Percentiles rank a stretch among this genome's conserved stretches.
phyloP scores from a whole-genome alignment of 352 stramenopile genomes.

The Lagenidium giganteum region DNA sequence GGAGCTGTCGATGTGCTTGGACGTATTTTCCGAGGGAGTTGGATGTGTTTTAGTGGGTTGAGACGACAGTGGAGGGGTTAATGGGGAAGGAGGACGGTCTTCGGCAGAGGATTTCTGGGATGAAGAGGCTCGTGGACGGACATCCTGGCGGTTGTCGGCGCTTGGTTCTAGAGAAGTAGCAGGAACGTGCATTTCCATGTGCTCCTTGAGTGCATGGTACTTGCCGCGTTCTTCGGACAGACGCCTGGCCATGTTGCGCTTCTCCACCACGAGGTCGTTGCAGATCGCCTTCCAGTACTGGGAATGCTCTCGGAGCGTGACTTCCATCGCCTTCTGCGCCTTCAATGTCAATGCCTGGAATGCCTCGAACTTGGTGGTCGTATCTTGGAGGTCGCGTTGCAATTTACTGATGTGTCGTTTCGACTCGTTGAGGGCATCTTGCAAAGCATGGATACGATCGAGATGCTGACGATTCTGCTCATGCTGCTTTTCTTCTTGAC shows the following conservation, averaged over 20 bases:
- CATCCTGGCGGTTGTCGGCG: no score
- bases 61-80: no score
- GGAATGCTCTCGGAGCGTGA: slow-evolving; percentile 17
- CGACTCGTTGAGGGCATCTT: slow-evolving; percentile 11
- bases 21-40: not conserved
- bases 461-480: slow-evolving; percentile 14
- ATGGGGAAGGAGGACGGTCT: no score
- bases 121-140: no score
- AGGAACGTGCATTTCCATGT: slow-evolving; percentile 19
- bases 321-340: slow-evolving; percentile 18
- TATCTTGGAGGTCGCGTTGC: slow-evolving; percentile 10
- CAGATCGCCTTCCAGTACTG: slow-evolving; percentile 23
- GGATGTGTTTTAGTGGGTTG: no score
- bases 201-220: slow-evolving; percentile 17
- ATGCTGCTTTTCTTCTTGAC: slow-evolving; percentile 15
- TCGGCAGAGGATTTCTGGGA: no score
- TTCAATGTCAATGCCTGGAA: slow-evolving; percentile 11
- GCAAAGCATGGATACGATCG: slow-evolving; percentile 14
- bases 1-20: not conserved
- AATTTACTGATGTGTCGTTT: slow-evolving; percentile 14
- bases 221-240: slow-evolving; percentile 19
- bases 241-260: slow-evolving; percentile 13
- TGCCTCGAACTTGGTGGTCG: slow-evolving; percentile 15
- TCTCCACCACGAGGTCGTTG: slow-evolving; percentile 19
- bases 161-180: no score